Evolutionary conservation across 164 flowering plant genomes (phyloP).

Genomic region (Liriodendron chinense): DNA sequence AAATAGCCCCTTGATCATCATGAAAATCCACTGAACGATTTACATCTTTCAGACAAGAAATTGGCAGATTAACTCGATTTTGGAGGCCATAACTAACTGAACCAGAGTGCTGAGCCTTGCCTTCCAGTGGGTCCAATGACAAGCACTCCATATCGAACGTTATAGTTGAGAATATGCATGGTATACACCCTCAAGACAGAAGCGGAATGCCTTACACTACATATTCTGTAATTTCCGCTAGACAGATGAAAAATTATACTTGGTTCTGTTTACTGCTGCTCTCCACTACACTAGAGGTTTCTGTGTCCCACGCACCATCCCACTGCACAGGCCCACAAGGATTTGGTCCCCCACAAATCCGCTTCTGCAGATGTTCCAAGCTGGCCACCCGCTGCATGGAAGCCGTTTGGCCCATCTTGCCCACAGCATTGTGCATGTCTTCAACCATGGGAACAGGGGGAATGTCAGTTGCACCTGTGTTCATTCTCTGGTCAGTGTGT

Average conservation of each 20-base stretch:
- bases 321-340: conserved; percentile 30
- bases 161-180: neutral
- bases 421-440: conserved; percentile 31
- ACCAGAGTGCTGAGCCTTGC: neutral
- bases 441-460: conserved; percentile 31
- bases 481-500: conserved; percentile 32
- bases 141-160: neutral
- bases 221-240: neutral
- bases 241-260: neutral
- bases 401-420: conserved; percentile 56
- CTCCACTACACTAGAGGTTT: neutral
- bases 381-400: conserved; percentile 91
- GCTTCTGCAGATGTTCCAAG: conserved; percentile 88
- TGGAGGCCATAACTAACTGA: too few relatives aligned
- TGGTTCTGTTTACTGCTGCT: neutral
- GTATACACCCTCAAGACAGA: neutral
- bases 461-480: conserved; percentile 35
- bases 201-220: too few relatives aligned
- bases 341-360: conserved; percentile 52
- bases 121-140: neutral
- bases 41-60: too few relatives aligned
- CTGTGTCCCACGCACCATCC: conserved; percentile 12
- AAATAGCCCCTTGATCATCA: too few relatives aligned
- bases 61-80: too few relatives aligned
- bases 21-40: too few relatives aligned